phyloP scores from a whole-genome alignment of 352 stramenopile species.

The Stramenopiles sp. region DNA sequence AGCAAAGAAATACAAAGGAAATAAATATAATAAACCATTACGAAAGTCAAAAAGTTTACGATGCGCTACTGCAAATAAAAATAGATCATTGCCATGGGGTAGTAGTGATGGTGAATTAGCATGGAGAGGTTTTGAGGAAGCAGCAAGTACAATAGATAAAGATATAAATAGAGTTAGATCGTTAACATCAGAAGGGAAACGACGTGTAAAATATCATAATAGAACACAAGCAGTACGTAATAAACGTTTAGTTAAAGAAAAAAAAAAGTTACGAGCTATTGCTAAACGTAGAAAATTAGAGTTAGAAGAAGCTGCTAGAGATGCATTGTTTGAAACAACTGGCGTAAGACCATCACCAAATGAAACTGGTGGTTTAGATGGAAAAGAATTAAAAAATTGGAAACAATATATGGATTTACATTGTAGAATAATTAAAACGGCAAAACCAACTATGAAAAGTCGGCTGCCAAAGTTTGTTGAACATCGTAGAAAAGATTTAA shows the following conservation, averaged over 20 bases:
- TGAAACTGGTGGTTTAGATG: background rate
- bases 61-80: background rate
- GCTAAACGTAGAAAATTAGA: background rate
- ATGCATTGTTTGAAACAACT: constrained; percentile 1
- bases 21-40: background rate
- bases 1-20: background rate
- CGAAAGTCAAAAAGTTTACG: background rate
- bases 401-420: background rate
- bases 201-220: background rate
- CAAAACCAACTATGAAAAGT: constrained; percentile 6
- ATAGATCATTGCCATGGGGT: constrained; percentile 1
- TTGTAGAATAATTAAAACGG: constrained; percentile 3
- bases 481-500: background rate
- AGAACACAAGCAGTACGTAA: background rate
- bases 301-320: background rate
- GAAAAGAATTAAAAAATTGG: constrained; percentile 6
- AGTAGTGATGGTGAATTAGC: background rate
- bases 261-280: background rate
- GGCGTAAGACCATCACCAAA: background rate
- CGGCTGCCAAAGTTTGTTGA: background rate
- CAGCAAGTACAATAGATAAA: background rate
- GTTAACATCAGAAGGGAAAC: background rate
- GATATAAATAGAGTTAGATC: background rate
- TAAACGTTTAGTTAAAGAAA: background rate
- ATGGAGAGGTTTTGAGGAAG: background rate